Base-by-base conservation (phyloP, 495 filamentous ascomycete genomes). In the Aspergillus haitiensis region DNA sequence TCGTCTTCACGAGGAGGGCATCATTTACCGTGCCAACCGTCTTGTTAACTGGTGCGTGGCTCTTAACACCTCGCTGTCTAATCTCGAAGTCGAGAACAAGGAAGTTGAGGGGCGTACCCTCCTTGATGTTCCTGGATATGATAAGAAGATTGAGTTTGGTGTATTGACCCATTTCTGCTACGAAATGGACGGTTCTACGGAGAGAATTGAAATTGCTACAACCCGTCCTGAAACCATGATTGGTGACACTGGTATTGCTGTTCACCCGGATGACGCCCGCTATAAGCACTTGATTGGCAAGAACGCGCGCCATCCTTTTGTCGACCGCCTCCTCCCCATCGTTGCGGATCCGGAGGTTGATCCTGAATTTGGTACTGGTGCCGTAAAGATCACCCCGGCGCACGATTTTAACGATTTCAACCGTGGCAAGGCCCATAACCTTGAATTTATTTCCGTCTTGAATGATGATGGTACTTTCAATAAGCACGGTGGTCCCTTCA, bases 221-320 rank as follows among this genome's bases (percentile, higher is more conserved):
- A 92, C 89, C 51, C 83, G 89, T 73, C 83, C 83, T 7, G 89
- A 92, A 73, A 92, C 89, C n/a, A 91, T 92, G 84, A 80, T 90
- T 15, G 89, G 89, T 67, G 89, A 92, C 72, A 82, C 81, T 54
- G 89, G 83, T 72, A 85, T 92, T 64, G 89, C 89, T 54, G 89
- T 92, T 13, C 86, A 91, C 70, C 89, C 89, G 18, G 78, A 84
- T 35, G 89, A 90, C 75, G 84, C 84, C 64, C 76, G 78, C 55
- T 74, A 81, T 61, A 66, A 82, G 71, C 84, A 90, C 69, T 74
- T 91, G 51, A 79, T 91, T 47, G 89, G 88, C 62, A 89, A 88
- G 73, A 80, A 76, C 48, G 89, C 86, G 18, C 72, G 76, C 56
- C 89, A 92, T 66, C 89, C 89, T 21, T 88, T 92, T 67, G 75